Conservation (phyloP, 2,329 filamentous ascomycete genomes). For the Botrytis fragariae region DNA sequence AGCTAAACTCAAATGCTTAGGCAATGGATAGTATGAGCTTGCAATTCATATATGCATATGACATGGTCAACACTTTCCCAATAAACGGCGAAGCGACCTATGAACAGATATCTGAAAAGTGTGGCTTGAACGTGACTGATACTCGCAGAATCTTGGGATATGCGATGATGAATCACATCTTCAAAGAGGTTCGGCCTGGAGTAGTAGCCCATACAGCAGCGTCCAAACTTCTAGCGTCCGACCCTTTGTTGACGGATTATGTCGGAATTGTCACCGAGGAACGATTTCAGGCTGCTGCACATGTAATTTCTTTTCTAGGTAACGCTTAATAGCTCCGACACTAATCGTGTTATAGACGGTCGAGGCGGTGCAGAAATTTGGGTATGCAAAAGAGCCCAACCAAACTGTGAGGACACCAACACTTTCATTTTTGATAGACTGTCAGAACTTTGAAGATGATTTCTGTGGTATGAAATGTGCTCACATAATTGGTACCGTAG, state of each 20-base stretch:
- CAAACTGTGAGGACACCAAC: neutral
- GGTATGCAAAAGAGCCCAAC: slow-evolving; percentile 8
- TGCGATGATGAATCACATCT: slow-evolving; percentile 57
- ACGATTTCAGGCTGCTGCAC: slow-evolving; percentile 24
- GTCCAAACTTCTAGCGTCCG: slow-evolving; percentile 50
- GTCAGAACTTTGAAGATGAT: too few species aligned
- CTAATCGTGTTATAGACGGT: neutral
- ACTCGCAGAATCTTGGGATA: slow-evolving; percentile 52
- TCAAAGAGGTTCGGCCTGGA: slow-evolving; percentile 51
- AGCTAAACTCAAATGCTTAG: neutral
- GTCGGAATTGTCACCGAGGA: slow-evolving; percentile 56
- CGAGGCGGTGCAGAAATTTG: slow-evolving; percentile 2
- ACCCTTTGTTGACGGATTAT: slow-evolving; percentile 51
- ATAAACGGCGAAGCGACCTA: slow-evolving; percentile 42
- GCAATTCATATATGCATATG: slow-evolving; percentile 13
- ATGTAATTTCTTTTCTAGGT: neutral
- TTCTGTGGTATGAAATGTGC: neutral
- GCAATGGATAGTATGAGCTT: slow-evolving; percentile 5
- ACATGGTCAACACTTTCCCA: slow-evolving; percentile 6
- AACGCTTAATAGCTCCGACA: neutral
- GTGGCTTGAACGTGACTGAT: slow-evolving; percentile 49
- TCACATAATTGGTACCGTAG: neutral
- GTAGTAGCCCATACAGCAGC: slow-evolving; percentile 55
- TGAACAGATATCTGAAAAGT: slow-evolving; percentile 46
- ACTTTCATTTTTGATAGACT: neutral